These are phyloP conservation scores for Xylariaceae sp. DNA, from an alignment of 2,329 filamentous ascomycete genomes.

Conservation along the genomic window DNA sequence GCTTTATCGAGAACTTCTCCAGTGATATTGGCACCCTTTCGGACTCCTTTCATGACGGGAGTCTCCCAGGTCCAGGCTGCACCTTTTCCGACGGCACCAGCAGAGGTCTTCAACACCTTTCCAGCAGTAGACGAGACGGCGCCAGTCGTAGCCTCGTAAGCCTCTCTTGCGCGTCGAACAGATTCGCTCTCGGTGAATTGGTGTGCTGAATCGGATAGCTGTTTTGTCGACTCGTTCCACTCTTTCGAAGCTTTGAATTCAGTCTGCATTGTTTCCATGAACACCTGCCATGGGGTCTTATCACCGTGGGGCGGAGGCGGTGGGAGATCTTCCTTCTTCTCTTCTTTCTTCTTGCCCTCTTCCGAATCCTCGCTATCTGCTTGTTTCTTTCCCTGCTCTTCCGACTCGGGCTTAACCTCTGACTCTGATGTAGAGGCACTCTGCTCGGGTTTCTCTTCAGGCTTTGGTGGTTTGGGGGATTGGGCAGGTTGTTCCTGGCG, in stretches of 20 bases:
- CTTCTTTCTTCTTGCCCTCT: conserved; percentile 60
- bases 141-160: conserved; percentile 85
- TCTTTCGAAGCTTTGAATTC: conserved; percentile 98
- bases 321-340: conserved; percentile 73
- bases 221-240: conserved; percentile 99
- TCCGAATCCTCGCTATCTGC: conserved; percentile 53
- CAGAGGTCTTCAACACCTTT: conserved; percentile 83
- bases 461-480: conserved; percentile 29
- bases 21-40: conserved; percentile 84
- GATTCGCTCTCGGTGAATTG: conserved; percentile 93
- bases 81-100: conserved; percentile 84
- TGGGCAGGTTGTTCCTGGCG: conserved; percentile 45
- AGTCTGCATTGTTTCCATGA: conserved; percentile 91
- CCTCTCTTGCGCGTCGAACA: conserved; percentile 83
- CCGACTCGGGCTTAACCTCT: conserved; percentile 47
- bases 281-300: conserved; percentile 98
- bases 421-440: conserved; percentile 45
- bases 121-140: conserved; percentile 81
- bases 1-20: conserved; percentile 89
- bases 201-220: conserved; percentile 85
- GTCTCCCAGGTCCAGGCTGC: conserved; percentile 99
- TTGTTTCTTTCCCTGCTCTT: conserved; percentile 54
- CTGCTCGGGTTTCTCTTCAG: conserved; percentile 49
- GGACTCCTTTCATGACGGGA: conserved; percentile 85
- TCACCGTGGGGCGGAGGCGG: conserved; percentile 96